Percentiles rank a stretch among this genome's conserved stretches.
These are phyloP conservation scores for Aspergillus ustus DNA, from an alignment of 2,329 filamentous ascomycete genomes.

Conservation along the genomic window DNA sequence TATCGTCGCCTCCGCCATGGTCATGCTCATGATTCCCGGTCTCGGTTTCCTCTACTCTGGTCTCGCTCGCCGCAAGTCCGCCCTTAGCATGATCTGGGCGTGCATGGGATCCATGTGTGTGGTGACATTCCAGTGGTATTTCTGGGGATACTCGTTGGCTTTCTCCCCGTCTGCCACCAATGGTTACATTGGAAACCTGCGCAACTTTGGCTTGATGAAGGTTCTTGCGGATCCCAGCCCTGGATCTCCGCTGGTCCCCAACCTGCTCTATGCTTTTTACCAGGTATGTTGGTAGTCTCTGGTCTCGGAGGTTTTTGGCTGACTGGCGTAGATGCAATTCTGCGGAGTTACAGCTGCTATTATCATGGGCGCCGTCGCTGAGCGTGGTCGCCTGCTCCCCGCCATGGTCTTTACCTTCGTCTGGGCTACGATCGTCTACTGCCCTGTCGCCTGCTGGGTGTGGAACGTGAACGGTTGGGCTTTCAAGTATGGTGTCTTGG, in stretches of 20 bases:
- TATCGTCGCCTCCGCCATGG: slow-evolving; percentile 86
- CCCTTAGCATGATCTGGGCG: slow-evolving; percentile 95
- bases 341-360: slow-evolving; percentile 91
- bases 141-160: slow-evolving; percentile 96
- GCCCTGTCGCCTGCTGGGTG: slow-evolving; percentile 92
- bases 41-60: slow-evolving; percentile 98
- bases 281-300: slow-evolving; percentile 57
- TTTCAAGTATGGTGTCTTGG: slow-evolving; percentile 86
- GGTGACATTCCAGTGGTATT: slow-evolving; percentile 98
- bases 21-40: slow-evolving; percentile 93
- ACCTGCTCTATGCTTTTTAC: slow-evolving; percentile 92
- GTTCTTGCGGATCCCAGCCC: slow-evolving; percentile 83
- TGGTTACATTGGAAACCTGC: slow-evolving; percentile 88
- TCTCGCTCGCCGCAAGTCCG: slow-evolving; percentile 95
- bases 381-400: slow-evolving; percentile 89
- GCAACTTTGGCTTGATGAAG: slow-evolving; percentile 86
- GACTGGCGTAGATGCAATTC: slow-evolving; percentile 81
- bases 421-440: slow-evolving; percentile 98
- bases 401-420: slow-evolving; percentile 94
- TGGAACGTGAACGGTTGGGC: slow-evolving; percentile 97
- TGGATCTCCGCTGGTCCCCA: slow-evolving; percentile 84
- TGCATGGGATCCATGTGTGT: slow-evolving; percentile 93
- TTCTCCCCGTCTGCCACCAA: slow-evolving; percentile 83
- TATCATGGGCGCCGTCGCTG: slow-evolving; percentile 87
- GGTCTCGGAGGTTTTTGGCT: neutral